Evolutionary conservation across 345 rosid species (phyloP).

Genomic region (Rubroshorea leprosula): DNA sequence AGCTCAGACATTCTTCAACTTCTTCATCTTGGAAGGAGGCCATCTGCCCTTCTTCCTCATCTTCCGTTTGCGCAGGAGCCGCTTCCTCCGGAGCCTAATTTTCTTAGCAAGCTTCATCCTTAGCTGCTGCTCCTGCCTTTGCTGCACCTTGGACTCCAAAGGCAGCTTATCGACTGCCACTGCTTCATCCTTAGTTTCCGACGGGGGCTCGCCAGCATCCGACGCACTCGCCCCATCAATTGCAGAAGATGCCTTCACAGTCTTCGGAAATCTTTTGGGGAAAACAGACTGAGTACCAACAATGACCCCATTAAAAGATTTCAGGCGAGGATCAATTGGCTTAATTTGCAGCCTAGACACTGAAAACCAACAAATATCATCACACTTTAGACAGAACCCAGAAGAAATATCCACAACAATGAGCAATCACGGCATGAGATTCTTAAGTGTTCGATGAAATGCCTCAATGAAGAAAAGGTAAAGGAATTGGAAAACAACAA

Average conservation of each 20-base stretch:
- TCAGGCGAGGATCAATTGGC: not conserved
- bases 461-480: not conserved
- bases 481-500: not conserved
- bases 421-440: not conserved
- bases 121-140: constrained; percentile 55
- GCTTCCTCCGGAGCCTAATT: constrained; percentile 71
- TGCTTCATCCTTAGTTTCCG: constrained; percentile 32
- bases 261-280: not conserved
- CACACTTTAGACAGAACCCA: too few species aligned
- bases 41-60: constrained; percentile 91
- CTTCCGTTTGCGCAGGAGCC: constrained; percentile 62
- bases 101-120: constrained; percentile 81
- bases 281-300: not conserved
- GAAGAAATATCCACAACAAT: too few species aligned
- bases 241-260: constrained; percentile 38
- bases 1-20: constrained; percentile 66
- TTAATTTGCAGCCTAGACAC: not conserved
- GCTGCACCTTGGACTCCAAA: constrained; percentile 63
- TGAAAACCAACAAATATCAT: not conserved
- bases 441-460: not conserved
- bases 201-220: constrained; percentile 13
- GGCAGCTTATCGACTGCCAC: constrained; percentile 54
- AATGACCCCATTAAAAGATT: not conserved
- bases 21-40: constrained; percentile 94
- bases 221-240: constrained; percentile 26